These are phyloP conservation scores for Boletus rubescentipes DNA, from an alignment of 768 basidiomycete species.

Conservation along the genomic window DNA sequence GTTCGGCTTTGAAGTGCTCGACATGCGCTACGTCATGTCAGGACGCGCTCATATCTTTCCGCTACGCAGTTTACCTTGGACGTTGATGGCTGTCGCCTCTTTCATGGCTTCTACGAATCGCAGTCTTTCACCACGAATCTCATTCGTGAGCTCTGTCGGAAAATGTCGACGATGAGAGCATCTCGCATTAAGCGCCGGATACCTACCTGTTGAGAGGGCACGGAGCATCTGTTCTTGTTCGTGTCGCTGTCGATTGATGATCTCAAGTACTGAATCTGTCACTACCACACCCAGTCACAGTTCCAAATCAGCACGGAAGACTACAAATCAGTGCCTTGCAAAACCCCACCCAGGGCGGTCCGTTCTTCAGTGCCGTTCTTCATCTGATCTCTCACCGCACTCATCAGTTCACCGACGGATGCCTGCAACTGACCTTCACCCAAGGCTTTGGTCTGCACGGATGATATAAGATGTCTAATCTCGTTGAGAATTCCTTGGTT, in stretches of 20 bases:
- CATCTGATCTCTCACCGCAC: constrained; percentile 43
- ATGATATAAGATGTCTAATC: constrained; percentile 36
- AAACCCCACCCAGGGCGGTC: constrained; percentile 36
- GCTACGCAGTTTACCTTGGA: constrained; percentile 53
- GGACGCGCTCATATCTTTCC: neutral
- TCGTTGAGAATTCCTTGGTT: constrained; percentile 33
- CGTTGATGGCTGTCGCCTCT: constrained; percentile 85
- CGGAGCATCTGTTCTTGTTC: constrained; percentile 73
- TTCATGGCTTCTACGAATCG: constrained; percentile 95
- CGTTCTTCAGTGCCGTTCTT: constrained; percentile 40
- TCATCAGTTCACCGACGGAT: constrained; percentile 37
- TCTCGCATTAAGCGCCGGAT: neutral
- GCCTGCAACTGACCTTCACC: constrained; percentile 31
- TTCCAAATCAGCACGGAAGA: constrained; percentile 10
- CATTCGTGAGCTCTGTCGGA: constrained; percentile 66
- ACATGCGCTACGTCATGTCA: constrained; percentile 60
- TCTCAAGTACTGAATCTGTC: constrained; percentile 53
- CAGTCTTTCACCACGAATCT: constrained; percentile 83
- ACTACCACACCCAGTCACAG: constrained; percentile 37
- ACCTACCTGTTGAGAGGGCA: constrained; percentile 60
- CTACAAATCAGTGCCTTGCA: constrained; percentile 4
- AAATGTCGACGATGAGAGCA: neutral
- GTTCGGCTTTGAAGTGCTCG: constrained; percentile 82
- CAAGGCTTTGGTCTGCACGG: constrained; percentile 32
- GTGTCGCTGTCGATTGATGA: constrained; percentile 67